A percentile compares a stretch with the other conserved stretches of the same genome.
phyloP scores from a whole-genome alignment of 2,329 filamentous ascomycete species.

The Metarhizium robertsii region DNA sequence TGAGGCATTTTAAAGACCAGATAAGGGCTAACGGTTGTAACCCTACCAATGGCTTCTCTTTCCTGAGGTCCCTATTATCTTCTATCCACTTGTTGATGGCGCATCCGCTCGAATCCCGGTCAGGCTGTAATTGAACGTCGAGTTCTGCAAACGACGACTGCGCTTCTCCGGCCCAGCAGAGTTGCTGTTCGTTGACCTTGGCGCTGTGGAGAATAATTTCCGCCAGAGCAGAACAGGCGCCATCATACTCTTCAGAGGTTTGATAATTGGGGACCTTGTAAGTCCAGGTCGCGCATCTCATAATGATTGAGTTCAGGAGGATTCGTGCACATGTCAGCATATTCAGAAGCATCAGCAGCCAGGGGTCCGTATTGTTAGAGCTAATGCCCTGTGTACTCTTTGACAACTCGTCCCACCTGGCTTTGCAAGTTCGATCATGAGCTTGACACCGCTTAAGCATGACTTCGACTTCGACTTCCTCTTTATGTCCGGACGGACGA shows the following conservation, averaged over 20 bases:
- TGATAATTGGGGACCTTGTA: not conserved
- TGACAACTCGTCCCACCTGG: not conserved
- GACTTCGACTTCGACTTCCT: not conserved
- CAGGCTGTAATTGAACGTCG: no score
- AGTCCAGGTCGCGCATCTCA: not conserved
- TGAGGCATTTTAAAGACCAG: not conserved
- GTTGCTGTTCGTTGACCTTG: not conserved
- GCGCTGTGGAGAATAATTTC: not conserved
- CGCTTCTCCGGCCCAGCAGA: not conserved
- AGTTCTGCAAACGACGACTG: not conserved
- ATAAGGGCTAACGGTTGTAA: not conserved
- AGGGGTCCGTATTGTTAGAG: not conserved
- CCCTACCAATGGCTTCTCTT: not conserved
- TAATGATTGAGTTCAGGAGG: not conserved
- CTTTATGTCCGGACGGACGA: not conserved
- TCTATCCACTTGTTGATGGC: no score
- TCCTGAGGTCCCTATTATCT: not conserved
- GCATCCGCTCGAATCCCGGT: no score
- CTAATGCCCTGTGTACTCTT: not conserved
- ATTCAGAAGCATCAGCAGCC: not conserved
- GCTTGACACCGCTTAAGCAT: not conserved
- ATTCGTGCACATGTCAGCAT: not conserved
- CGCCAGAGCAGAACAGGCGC: not conserved
- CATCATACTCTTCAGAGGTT: not conserved
- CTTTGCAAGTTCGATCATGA: not conserved